These are phyloP conservation scores for Blastocystis sp. DNA, from an alignment of 352 stramenopile species.

Conservation along the genomic window DNA sequence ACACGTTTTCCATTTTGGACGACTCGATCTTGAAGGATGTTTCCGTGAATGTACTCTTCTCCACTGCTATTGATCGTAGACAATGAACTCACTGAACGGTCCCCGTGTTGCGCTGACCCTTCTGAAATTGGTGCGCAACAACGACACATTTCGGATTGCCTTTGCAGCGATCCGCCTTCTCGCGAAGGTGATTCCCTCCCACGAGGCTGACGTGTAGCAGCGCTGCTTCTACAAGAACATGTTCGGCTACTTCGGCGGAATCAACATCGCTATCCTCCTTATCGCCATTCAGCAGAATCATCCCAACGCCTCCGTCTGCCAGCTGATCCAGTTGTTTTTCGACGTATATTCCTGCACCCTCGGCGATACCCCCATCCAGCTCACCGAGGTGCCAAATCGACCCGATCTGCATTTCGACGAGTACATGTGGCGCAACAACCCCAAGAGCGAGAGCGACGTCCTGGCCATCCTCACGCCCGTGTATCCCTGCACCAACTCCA, in stretches of 20 bases:
- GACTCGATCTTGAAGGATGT: not conserved
- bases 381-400: not conserved
- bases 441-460: not conserved
- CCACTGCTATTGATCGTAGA: not conserved
- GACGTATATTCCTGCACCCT: not conserved
- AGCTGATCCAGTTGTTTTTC: constrained; percentile 1
- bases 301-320: not conserved
- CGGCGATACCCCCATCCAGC: not conserved
- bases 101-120: not conserved
- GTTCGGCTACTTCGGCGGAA: constrained; percentile 45
- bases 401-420: constrained; percentile 28
- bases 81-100: constrained; percentile 10
- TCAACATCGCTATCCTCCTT: constrained; percentile 39
- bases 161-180: constrained; percentile 5
- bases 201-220: not conserved
- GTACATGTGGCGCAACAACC: not conserved
- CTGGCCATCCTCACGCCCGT: constrained; percentile 46
- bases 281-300: not conserved
- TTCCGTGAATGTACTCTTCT: not conserved
- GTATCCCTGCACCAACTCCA: constrained; percentile 34
- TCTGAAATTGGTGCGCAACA: not conserved
- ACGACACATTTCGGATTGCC: constrained; percentile 4
- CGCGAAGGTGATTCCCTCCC: not conserved
- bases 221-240: constrained; percentile 16
- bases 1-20: not conserved